Conservation (phyloP, 1,284 basidiomycete species). For the Moesziomyces antarcticus region DNA sequence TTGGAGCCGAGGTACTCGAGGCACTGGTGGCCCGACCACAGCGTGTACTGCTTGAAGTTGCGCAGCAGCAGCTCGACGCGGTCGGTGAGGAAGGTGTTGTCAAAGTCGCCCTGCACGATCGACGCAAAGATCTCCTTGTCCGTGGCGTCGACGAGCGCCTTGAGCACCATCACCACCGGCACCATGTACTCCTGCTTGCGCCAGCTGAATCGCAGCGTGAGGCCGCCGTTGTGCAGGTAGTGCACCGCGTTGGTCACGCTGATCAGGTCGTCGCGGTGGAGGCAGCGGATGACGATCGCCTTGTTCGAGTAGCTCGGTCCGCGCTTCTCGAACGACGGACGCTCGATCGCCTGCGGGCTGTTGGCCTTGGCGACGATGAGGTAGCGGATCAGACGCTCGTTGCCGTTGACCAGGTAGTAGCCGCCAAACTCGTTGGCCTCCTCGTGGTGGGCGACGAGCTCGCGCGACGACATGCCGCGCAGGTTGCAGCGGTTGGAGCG, state of each 20-base stretch:
- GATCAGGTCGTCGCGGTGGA: conserved; percentile 71
- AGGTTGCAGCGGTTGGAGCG: conserved; percentile 96
- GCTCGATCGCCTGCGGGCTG: conserved; percentile 86
- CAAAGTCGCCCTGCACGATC: conserved; percentile 96
- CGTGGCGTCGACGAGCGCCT: conserved; percentile 88
- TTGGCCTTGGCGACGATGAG: conserved; percentile 90
- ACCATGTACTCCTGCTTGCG: conserved; percentile 99
- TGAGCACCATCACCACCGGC: conserved; percentile 95
- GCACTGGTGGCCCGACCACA: conserved; percentile 92
- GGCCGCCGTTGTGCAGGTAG: conserved; percentile 94
- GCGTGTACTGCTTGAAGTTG: conserved; percentile 83
- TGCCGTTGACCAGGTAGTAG: conserved; percentile 98
- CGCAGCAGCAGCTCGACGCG: conserved; percentile 97
- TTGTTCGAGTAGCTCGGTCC: conserved; percentile 94
- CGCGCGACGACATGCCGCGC: conserved; percentile 82
- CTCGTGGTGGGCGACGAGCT: conserved; percentile 89
- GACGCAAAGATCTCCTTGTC: conserved; percentile 98
- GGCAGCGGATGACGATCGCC: conserved; percentile 94
- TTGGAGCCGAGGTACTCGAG: conserved; percentile 97
- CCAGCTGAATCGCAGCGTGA: conserved; percentile 96
- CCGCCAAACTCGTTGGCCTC: conserved; percentile 99
- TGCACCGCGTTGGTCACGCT: conserved; percentile 88
- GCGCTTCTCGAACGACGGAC: conserved; percentile 87
- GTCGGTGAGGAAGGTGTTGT: conserved; percentile 97
- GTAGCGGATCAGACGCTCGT: conserved; percentile 97